Base-by-base conservation (phyloP, 768 basidiomycete species). In the Xerocomellus chrysenteron region DNA sequence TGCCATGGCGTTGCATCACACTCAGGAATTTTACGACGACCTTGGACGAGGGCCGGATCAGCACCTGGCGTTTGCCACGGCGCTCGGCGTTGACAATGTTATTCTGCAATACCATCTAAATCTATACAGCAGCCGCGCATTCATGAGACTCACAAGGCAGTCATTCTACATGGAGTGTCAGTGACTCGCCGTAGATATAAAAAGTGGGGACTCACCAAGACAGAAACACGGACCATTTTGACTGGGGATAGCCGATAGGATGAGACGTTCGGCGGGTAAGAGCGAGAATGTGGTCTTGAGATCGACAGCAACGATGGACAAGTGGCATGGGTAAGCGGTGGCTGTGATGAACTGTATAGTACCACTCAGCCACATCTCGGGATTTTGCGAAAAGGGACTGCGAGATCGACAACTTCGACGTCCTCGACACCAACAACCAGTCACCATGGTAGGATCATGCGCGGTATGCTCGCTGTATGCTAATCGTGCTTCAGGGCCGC, bases 41-140 rank as follows among this genome's bases (percentile, higher is more conserved):
- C 80, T 99, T 99, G 63, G 94, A 96, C 5, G 91, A 93, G 54
- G 97, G 97, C 49, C 96, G 87, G 76, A 99, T 85, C 68, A 99
- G 88, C 60, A 99, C 97, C 80, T 99, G 97, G 69, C 97, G 93
- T 82, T 99, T 99, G 70, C 97, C 97, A 71, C 94, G 92, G 73
- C 94, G 93, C 82, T 98, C 97, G 71, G 97, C 97, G 66, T 99
- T 99, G 87, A 97, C 93, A 65, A 98, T 97, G 85, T 92, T 96
- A 86, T 96, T 98, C 85, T 89, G 73, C 2, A 37, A 60, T 26
- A 16, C 32, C 45, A 35, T 56, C 49, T 57, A 55, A 59, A 42
- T 26, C 28, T 42, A 46, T 19, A 13, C 32, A 48, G 4, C 26
- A 7, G 21, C 30, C 28, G n/a, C 24, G 48, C 33, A 36, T 24